These are phyloP conservation scores for Berberis thunbergii DNA, from an alignment of 164 flowering plant species.

Conservation along the genomic window DNA sequence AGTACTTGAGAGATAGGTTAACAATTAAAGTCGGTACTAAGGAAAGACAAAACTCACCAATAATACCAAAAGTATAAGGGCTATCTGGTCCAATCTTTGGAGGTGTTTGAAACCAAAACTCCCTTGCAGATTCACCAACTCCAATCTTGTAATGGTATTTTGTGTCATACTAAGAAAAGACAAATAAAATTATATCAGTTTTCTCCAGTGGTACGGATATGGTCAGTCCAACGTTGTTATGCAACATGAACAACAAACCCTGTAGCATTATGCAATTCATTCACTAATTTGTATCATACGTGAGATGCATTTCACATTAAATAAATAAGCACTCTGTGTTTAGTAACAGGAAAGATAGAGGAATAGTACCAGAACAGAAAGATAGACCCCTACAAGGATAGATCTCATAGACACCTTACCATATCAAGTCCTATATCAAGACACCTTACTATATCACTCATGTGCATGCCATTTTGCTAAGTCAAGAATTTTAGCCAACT, in stretches of 20 bases:
- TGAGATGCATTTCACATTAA: no score
- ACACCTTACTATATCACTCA: no score
- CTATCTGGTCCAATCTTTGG: constrained; percentile 65
- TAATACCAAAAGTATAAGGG: constrained; percentile 81
- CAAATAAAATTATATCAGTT: constrained; percentile 8
- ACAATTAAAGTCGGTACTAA: background rate
- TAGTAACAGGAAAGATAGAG: no score
- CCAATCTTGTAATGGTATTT: constrained; percentile 92
- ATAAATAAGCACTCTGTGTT: no score
- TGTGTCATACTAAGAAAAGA: constrained; percentile 47
- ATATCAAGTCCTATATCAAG: no score
- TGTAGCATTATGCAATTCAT: background rate
- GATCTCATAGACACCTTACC: no score
- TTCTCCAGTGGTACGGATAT: background rate
- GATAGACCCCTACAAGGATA: no score
- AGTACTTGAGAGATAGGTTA: no score
- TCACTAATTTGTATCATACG: background rate
- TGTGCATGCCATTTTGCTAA: no score
- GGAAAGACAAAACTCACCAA: constrained; percentile 46
- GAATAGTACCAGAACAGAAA: no score
- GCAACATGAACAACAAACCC: background rate
- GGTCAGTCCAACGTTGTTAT: background rate
- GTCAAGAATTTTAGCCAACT: no score
- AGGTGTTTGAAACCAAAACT: constrained; percentile 89
- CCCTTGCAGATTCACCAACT: constrained; percentile 51